phyloP scores from a whole-genome alignment of 2,329 filamentous ascomycete genomes.

The Botrytis porri region DNA sequence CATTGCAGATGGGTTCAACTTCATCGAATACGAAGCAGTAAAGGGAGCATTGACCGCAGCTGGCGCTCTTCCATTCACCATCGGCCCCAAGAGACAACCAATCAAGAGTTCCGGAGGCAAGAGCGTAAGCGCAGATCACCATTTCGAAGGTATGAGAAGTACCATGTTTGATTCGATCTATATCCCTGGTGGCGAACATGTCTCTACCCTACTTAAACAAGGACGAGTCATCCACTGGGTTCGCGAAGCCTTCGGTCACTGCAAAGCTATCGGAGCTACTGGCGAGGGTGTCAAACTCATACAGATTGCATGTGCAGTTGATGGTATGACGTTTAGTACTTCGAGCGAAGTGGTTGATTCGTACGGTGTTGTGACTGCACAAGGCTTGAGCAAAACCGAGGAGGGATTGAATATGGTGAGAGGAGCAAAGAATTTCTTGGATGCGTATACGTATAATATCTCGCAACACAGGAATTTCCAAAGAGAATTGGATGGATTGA shows the following conservation, averaged over 20 bases:
- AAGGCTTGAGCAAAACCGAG: slow-evolving; percentile 47
- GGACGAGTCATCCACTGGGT: slow-evolving; percentile 75
- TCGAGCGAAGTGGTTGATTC: slow-evolving; percentile 55
- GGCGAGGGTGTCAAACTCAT: slow-evolving; percentile 69
- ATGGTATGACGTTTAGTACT: slow-evolving; percentile 45
- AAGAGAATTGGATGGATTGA: slow-evolving; percentile 70
- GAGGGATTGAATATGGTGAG: slow-evolving; percentile 60
- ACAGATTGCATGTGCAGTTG: slow-evolving; percentile 44
- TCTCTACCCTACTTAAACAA: slow-evolving; percentile 62
- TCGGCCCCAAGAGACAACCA: slow-evolving; percentile 63
- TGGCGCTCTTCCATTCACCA: slow-evolving; percentile 67
- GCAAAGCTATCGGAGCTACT: slow-evolving; percentile 74
- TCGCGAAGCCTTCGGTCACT: slow-evolving; percentile 75
- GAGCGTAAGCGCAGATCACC: slow-evolving; percentile 67
- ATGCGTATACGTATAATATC: slow-evolving; percentile 67
- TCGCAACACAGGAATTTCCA: slow-evolving; percentile 71
- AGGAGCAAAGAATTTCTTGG: slow-evolving; percentile 65
- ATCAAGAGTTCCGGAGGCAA: slow-evolving; percentile 46
- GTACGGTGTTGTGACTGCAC: slow-evolving; percentile 74
- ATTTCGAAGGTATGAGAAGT: slow-evolving; percentile 75
- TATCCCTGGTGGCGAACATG: slow-evolving; percentile 66
- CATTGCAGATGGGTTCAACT: slow-evolving; percentile 74
- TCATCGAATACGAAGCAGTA: slow-evolving; percentile 61
- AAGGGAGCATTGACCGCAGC: slow-evolving; percentile 60
- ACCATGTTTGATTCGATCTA: slow-evolving; percentile 81